Evolutionary conservation across 1,284 basidiomycete genomes (phyloP).

Genomic region (Spongiforma sp.): DNA sequence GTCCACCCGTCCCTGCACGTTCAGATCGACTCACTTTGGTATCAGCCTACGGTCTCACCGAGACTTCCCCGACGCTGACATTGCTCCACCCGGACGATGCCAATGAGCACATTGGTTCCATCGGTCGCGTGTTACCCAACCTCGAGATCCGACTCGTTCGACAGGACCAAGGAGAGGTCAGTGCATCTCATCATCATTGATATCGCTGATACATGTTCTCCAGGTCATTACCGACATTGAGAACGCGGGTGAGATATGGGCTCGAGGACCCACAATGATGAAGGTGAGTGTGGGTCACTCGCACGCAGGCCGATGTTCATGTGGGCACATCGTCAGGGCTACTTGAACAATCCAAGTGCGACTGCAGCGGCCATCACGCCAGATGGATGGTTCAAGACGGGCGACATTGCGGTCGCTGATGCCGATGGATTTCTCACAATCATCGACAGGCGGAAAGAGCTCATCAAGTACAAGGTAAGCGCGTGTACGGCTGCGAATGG

Average conservation of each 20-base stretch:
- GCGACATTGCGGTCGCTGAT: conserved; percentile 73
- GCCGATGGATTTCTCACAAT: conserved; percentile 68
- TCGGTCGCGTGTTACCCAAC: conserved; percentile 80
- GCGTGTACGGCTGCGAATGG: neutral
- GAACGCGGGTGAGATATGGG: conserved; percentile 76
- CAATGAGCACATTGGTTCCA: conserved; percentile 59
- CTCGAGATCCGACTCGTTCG: conserved; percentile 79
- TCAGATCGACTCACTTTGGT: neutral
- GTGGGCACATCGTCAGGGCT: conserved; percentile 48
- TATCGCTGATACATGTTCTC: neutral
- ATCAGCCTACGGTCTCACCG: conserved; percentile 79
- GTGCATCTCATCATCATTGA: neutral
- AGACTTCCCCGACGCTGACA: conserved; percentile 71
- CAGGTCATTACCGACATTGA: conserved; percentile 34
- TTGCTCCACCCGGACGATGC: conserved; percentile 47
- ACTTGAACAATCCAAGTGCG: conserved; percentile 69
- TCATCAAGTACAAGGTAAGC: conserved; percentile 82
- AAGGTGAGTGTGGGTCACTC: conserved; percentile 58
- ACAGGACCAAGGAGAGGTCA: conserved; percentile 54
- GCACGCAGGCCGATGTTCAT: neutral
- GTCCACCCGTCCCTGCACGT: no score
- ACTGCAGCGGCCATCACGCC: conserved; percentile 70
- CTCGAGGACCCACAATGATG: conserved; percentile 81
- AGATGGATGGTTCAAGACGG: conserved; percentile 86
- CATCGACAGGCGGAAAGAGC: conserved; percentile 77